Evolutionary conservation across 177 flowering plant genomes (phyloP), one percentile per base, ranked within the genome.

Genomic region (Vitis hybrid): DNA sequence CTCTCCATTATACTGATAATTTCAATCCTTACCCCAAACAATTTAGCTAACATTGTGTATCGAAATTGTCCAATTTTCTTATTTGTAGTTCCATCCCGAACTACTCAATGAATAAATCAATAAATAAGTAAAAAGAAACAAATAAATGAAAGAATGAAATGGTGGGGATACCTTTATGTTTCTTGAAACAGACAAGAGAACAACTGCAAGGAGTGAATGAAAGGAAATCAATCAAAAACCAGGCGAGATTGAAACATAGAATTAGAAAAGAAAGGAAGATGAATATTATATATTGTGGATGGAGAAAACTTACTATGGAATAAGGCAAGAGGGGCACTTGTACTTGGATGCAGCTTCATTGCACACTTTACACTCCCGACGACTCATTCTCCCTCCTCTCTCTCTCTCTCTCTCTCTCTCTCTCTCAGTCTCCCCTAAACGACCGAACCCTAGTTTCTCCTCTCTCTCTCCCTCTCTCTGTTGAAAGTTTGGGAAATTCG

Each of bases 171-270:
- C 97, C 97, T 86, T 92, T 90, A 80, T 92, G 97, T 61, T 85
- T 92, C 89, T 89, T 92, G 88, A 82, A 92, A 81, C 97, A 92
- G 21, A 52, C 66, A 52, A 92, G 65, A 15, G 95, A 92, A 71
- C 95, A 92, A 75, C 97, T 92, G 87, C 84, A 76, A 65, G 27
- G 48, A 8, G 9, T 56, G 50, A 52, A 62, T 57, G 14, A 8
- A 56, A 56, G 35, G 48, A 62, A n/a, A 40, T 54, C 19, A 50
- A 17, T 52, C 1, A 17, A 32, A 17, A 17, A 27, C 11, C n/a
- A 49, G 13, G 9, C 8, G 3, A 56, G 2, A 27, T 24, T 24
- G 5, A 10, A 59, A 54, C 11, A 10, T 0, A 32, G 52, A 8
- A 12, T 12, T 60, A 19, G 65, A 5, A 6, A 11, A 30, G 17